Conservation (phyloP, 495 filamentous ascomycete species). For the Apiosordaria backusii region DNA sequence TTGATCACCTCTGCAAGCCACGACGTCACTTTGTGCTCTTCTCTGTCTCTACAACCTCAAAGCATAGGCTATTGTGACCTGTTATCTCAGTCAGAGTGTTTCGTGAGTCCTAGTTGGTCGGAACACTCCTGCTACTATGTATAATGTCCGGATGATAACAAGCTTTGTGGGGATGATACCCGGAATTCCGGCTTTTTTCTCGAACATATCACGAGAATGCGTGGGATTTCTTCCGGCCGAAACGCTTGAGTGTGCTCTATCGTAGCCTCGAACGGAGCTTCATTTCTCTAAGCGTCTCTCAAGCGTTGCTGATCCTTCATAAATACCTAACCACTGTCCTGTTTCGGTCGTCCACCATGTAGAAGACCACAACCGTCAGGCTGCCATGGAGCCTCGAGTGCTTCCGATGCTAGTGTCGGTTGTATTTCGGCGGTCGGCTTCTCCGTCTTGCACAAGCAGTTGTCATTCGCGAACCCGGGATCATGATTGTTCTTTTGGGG, state of each 20-base stretch:
- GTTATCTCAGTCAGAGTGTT: neutral
- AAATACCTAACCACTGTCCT: neutral
- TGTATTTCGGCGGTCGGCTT: neutral
- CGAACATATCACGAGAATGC: neutral
- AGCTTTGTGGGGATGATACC: neutral
- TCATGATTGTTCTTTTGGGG: neutral
- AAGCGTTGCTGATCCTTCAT: neutral
- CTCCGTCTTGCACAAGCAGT: neutral
- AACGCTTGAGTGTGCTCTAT: neutral
- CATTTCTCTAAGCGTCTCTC: neutral
- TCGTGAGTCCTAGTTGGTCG: neutral
- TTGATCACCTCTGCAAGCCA: neutral
- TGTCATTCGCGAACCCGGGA: neutral
- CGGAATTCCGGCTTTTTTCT: neutral
- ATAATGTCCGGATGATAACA: neutral
- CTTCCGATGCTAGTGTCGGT: neutral
- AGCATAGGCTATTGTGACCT: neutral
- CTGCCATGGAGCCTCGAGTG: neutral
- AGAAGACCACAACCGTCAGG: neutral
- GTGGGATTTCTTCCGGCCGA: neutral
- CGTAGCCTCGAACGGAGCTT: neutral
- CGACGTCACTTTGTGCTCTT: neutral
- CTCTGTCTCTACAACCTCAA: neutral
- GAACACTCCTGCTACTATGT: neutral
- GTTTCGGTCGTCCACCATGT: neutral